phyloP scores from a whole-genome alignment of 2,329 filamentous ascomycete genomes.

The Aspergillus puulaauensis region DNA sequence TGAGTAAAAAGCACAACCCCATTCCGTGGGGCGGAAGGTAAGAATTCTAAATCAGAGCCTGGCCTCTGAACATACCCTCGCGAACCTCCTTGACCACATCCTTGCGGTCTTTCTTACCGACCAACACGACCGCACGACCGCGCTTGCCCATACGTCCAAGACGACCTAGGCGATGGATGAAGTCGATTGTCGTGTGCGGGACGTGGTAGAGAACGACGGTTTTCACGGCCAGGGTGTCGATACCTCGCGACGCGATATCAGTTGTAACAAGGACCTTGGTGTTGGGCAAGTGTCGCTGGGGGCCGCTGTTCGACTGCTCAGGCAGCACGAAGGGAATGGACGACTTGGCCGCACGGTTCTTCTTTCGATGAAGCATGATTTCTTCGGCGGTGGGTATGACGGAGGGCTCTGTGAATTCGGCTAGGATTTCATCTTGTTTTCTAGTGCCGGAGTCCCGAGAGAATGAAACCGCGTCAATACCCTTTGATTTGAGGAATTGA shows the following conservation, averaged over 20 bases:
- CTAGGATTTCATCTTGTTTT: conserved; percentile 73
- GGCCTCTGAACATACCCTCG: conserved; percentile 81
- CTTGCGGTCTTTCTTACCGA: conserved; percentile 83
- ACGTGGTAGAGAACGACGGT: conserved; percentile 96
- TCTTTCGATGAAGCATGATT: conserved; percentile 31
- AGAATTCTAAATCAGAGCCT: conserved; percentile 66
- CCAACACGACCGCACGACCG: conserved; percentile 84
- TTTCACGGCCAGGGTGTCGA: conserved; percentile 87
- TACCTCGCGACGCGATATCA: conserved; percentile 86
- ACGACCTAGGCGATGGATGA: conserved; percentile 91
- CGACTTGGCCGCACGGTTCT: conserved; percentile 24
- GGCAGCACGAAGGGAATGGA: conserved; percentile 43
- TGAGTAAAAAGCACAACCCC: neutral
- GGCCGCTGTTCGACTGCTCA: conserved; percentile 30
- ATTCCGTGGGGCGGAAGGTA: neutral
- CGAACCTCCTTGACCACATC: conserved; percentile 91
- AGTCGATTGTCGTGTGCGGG: conserved; percentile 96
- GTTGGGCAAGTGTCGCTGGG: conserved; percentile 61
- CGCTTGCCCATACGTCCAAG: conserved; percentile 90
- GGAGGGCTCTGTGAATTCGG: conserved; percentile 63
- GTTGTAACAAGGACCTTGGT: conserved; percentile 93
- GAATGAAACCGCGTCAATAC: conserved; percentile 82
- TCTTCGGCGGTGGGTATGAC: conserved; percentile 37
- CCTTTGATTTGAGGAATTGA: conserved; percentile 75
- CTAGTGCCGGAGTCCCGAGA: conserved; percentile 80